Evolutionary conservation across 2,329 filamentous ascomycete species (phyloP), one percentile per base, ranked within the genome.

Genomic region (Penicillium sp.): DNA sequence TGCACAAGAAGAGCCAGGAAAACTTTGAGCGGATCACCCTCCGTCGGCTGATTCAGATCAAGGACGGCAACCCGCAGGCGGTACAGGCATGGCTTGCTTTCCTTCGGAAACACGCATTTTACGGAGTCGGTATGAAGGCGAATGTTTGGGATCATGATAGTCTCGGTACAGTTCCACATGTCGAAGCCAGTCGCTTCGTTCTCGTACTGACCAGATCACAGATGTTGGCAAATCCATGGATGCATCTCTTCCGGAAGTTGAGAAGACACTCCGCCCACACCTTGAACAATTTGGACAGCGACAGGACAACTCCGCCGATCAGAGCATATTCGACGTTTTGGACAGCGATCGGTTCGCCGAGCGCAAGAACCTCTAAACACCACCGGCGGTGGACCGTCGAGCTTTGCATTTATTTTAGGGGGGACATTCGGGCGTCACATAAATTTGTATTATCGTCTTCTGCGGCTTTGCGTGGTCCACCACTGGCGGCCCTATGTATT

Each of bases 91-190:
- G 94, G 94, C 77, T 99, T 52, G 91, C 90, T 0, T 97, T 95
- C 69, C 72, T 99, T 67, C 84, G 89, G 67, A 95, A 95, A 74
- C 88, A 96, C 69, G 89, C 91, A 38, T 95, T 94, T 70, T 89
- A 95, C 62, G 94, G 94, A n/a, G 87, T 97, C 36, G 94, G 94
- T 64, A 95, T 99, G 91, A 99, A 99, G 81, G 94, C 94, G 47
- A 96, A 99, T 70, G 82, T 97, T 44, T 99, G 89, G 85, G 90
- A 96, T 68, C 92, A 90, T 72, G 85, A 88, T 65, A 81, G 82
- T 51, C 69, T 92, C 53, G 86, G 88, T 88, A 80, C 57, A 73
- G 57, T 59, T 39, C 30, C n/a, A 31, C 28, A 10, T 40, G 39
- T 45, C 13, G 42, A 28, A 8, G 5, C 20, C 31, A 25, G 18